Base-by-base conservation (phyloP, 2,329 filamentous ascomycete genomes). In the Xylaria hypoxylon region DNA sequence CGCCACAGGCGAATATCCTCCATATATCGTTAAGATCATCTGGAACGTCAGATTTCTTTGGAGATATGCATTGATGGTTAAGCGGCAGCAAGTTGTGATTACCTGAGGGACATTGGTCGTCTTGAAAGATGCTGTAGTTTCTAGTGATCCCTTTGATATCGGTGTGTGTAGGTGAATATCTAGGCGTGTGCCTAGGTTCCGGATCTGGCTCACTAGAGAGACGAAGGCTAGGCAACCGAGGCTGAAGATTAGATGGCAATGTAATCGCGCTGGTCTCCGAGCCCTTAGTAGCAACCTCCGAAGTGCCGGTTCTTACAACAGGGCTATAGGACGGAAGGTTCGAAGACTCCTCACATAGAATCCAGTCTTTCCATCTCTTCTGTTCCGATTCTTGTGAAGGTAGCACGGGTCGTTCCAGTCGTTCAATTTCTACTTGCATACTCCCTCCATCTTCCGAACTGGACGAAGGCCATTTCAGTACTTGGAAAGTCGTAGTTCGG, bases 1-100 rank as follows among this genome's bases (percentile, higher is more conserved):
- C 69, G 24, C 68, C 72, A n/a, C 71, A 72, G 5, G 69, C 70
- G 33, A 78, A 77, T 47, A 72, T 72, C 72, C 73, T 76, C 76
- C 76, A 78, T 50, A 66, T 60, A n/a, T 50, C 47, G n/a, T 75
- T 69, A 11, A 66, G 63, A 50, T 71, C 59, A 24, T 62, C 51
- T 3, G 35, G 22, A 31, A 19, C 28, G 6, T 62, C 53, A 17
- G 5, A 42, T 59, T 58, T 50, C 62, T 56, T 48, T 47, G 7
- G 5, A 10, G 19, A 7, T 44, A n/a, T 58, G 19, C 47, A 31
- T 45, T 58, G 56, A 19, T n/a, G 57, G 19, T 45, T 69, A 45
- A 24, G 33, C 1, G 31, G 63, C 13, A 19, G 8, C 7, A 38
- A 19, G 2, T 45, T 47, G 5, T 33, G 35, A 11, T 56, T 55